Base-by-base conservation (phyloP, 2,329 filamentous ascomycete genomes). In the Microcera coccophila region DNA sequence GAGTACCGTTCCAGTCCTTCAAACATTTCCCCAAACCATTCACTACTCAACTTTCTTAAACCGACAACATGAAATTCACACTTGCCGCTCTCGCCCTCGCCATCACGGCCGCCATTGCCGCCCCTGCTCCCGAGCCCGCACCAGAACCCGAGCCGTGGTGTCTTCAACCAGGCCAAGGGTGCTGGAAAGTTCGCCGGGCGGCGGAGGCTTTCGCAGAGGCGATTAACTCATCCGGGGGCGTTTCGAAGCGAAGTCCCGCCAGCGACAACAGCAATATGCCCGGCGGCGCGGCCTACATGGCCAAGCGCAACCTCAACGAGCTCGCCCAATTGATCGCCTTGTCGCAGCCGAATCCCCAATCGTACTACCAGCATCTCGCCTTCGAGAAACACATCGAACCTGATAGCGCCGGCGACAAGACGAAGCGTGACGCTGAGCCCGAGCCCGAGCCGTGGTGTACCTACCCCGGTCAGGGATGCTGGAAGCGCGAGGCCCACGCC, bases 131-230 rank as follows among this genome's bases (percentile, higher is more conserved):
- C 8, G 29, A 14, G 7, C 24, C 24, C 14, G 24, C 9, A 14
- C 12, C 29, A 32, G 44, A 49, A 22, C 50, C 54, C 14, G 49
- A 57, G 33, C 56, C 59, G 4, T 63, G 61, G 50, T 73, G 72
- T 55, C 50, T 62, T 48, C 56, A 61, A 28, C 60, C 59, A 21
- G 70, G 71, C 24, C 60, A 67, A 44, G 53, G 60, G n/a, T 74
- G 72, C 63, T 61, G 58, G 55, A 68, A 69, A 52, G 62, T 60
- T 41, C 70, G 67, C 58, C 66, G 66, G 38, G 65, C 65, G 17
- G 67, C 65, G 24, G 65, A 67, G 37, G 65, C 65, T 20, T 56
- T 67, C 39, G 57, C 63, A 36, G 50, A 54, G 15, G 56, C 63
- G 47, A 49, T 62, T 31, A 46, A 39, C 21, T 43, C 57, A 17